Conservation (phyloP, 768 basidiomycete species). For the Trametes cubensis region DNA sequence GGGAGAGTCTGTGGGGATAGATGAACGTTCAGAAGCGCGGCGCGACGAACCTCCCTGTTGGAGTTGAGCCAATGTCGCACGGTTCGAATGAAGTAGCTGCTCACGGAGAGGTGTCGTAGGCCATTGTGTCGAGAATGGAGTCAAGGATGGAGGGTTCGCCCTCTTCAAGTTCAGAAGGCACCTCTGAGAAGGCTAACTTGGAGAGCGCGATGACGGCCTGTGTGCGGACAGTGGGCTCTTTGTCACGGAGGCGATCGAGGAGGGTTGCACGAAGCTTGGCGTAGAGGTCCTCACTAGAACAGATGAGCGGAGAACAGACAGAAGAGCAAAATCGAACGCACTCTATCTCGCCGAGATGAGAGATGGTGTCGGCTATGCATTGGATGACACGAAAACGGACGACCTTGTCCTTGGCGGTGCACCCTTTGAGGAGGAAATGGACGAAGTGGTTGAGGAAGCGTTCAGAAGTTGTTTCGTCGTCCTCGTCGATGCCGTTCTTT, state of each 20-base stretch:
- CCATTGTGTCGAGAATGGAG: constrained; percentile 66
- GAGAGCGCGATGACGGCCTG: constrained; percentile 82
- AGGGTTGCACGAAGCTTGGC: constrained; percentile 59
- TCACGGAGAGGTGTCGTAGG: constrained; percentile 76
- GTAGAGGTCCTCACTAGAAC: constrained; percentile 75
- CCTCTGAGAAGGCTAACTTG: constrained; percentile 75
- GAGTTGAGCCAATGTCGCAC: not conserved
- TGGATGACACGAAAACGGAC: constrained; percentile 82
- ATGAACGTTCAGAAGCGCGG: constrained; percentile 72
- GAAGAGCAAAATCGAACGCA: constrained; percentile 42
- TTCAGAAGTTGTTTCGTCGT: constrained; percentile 53
- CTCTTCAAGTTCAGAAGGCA: constrained; percentile 52
- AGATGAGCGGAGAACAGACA: not conserved
- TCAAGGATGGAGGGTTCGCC: constrained; percentile 58
- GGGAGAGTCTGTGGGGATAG: constrained; percentile 58
- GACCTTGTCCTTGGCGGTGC: constrained; percentile 83
- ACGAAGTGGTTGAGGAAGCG: constrained; percentile 53
- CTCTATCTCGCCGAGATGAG: constrained; percentile 85
- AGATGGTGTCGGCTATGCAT: constrained; percentile 77
- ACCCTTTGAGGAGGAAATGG: constrained; percentile 69
- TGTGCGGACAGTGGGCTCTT: constrained; percentile 72
- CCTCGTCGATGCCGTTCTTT: constrained; percentile 43
- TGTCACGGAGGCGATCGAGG: constrained; percentile 76
- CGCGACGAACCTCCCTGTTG: constrained; percentile 83
- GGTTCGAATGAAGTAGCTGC: constrained; percentile 33